Conservation (phyloP, 1,139 yeast genomes). For the Suhomyces bolitotheri region DNA sequence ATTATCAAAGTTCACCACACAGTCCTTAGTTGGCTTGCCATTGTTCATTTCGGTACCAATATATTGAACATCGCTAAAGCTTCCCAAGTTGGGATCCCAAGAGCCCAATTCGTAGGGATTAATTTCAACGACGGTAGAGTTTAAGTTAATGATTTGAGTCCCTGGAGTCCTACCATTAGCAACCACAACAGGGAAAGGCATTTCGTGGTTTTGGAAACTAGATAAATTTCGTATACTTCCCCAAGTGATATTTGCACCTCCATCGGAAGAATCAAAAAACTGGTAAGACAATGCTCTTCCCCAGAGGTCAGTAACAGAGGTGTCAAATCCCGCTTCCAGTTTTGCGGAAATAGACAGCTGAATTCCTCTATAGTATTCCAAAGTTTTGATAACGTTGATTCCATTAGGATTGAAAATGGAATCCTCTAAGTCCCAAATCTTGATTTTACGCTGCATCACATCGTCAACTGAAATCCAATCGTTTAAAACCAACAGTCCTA, state of each 20-base stretch:
- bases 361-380: conserved; percentile 34
- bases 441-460: conserved; percentile 25
- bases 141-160: conserved; percentile 32
- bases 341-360: conserved; percentile 33
- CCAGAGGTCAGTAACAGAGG: conserved; percentile 47
- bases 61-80: conserved; percentile 35
- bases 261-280: conserved; percentile 27
- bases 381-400: conserved; percentile 34
- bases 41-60: conserved; percentile 35
- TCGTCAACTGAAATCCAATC: conserved; percentile 42
- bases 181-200: conserved; percentile 46
- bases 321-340: conserved; percentile 36
- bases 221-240: conserved; percentile 31
- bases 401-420: conserved; percentile 45
- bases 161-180: conserved; percentile 44
- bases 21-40: conserved; percentile 34
- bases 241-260: conserved; percentile 42
- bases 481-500: conserved; percentile 40
- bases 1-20: conserved; percentile 65
- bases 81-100: conserved; percentile 43
- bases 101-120: conserved; percentile 47
- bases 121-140: conserved; percentile 45
- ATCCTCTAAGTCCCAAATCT: conserved; percentile 43
- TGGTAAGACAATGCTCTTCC: conserved; percentile 44
- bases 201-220: conserved; percentile 32